phyloP scores from a whole-genome alignment of 352 stramenopile species.

The Blastocystis sp. region DNA sequence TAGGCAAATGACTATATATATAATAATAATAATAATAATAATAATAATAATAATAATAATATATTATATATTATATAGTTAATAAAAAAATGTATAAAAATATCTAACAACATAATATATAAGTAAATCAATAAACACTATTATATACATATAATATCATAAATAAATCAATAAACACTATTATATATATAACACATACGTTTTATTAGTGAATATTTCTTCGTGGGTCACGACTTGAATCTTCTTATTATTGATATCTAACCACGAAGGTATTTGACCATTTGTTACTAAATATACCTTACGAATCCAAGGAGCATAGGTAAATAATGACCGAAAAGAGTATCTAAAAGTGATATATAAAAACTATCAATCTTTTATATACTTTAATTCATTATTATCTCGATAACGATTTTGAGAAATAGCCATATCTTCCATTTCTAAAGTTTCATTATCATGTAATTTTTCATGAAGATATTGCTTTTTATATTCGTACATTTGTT shows the following conservation, averaged over 20 bases:
- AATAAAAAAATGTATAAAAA: too few species aligned
- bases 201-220: conserved; percentile 66
- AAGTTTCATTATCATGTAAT: neutral
- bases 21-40: too few species aligned
- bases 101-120: too few species aligned
- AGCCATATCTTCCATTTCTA: conserved; percentile 6
- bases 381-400: conserved; percentile 75
- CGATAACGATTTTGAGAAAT: conserved; percentile 69
- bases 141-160: too few species aligned
- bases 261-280: conserved; percentile 71
- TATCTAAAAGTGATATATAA: conserved; percentile 3
- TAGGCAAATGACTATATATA: conserved; percentile 59
- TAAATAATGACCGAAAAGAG: conserved; percentile 64
- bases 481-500: conserved; percentile 54
- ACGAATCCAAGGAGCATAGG: conserved; percentile 76
- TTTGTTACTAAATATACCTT: conserved; percentile 78
- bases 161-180: too few species aligned
- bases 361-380: conserved; percentile 45
- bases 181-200: too few species aligned
- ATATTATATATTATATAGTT: too few species aligned
- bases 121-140: too few species aligned
- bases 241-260: conserved; percentile 59
- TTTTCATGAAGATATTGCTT: neutral
- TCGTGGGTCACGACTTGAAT: conserved; percentile 64
- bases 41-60: too few species aligned